phyloP scores from a whole-genome alignment of 2,329 filamentous ascomycete genomes.

The Sphaerulina musiva region DNA sequence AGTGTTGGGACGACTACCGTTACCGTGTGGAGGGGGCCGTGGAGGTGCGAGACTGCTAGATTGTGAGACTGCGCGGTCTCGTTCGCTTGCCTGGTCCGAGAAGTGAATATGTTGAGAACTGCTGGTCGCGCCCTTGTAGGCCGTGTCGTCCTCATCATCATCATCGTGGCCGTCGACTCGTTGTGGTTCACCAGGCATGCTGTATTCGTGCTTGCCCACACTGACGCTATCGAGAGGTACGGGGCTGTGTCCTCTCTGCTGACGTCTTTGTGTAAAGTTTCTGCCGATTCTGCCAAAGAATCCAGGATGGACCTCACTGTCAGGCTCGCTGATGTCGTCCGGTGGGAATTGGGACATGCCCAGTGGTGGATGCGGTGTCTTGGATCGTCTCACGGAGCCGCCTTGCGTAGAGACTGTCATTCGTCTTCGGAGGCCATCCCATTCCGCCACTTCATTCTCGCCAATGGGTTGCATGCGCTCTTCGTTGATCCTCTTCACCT shows the following conservation, averaged over 20 bases:
- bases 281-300: conserved; percentile 38
- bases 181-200: conserved; percentile 41
- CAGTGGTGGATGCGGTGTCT: conserved; percentile 63
- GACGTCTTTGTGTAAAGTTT: conserved; percentile 17
- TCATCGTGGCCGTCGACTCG: conserved; percentile 45
- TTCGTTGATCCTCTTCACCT: conserved; percentile 69
- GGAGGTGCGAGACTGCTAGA: conserved; percentile 48
- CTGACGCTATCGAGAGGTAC: conserved; percentile 35
- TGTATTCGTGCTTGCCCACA: conserved; percentile 36
- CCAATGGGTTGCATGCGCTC: conserved; percentile 74
- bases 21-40: conserved; percentile 49
- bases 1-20: not conserved
- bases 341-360: conserved; percentile 78
- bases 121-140: conserved; percentile 38
- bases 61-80: conserved; percentile 39
- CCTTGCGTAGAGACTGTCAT: conserved; percentile 44
- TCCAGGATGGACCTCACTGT: conserved; percentile 42
- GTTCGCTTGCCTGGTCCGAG: conserved; percentile 33
- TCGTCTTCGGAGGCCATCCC: conserved; percentile 80
- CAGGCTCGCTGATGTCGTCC: conserved; percentile 43
- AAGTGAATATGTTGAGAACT: conserved; percentile 45
- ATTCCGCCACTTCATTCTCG: conserved; percentile 78
- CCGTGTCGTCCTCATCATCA: conserved; percentile 46
- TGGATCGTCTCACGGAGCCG: conserved; percentile 41
- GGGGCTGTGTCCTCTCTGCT: conserved; percentile 26